Evolutionary conservation across 2,329 filamentous ascomycete species (phyloP).

Genomic region (Xylaria polymorpha): DNA sequence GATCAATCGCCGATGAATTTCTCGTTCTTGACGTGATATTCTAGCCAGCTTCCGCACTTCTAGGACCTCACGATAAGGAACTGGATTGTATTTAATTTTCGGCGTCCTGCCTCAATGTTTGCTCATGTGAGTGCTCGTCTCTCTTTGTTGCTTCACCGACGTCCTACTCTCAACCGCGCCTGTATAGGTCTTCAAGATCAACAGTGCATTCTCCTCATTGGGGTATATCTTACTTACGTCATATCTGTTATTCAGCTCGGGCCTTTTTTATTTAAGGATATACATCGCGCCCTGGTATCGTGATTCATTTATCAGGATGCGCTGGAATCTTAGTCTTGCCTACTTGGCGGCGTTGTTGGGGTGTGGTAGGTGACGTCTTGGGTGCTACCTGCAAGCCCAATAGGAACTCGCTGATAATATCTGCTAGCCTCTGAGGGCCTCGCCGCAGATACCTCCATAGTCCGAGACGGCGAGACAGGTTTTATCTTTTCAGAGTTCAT

Average conservation of each 20-base stretch:
- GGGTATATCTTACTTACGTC: slow-evolving; percentile 9
- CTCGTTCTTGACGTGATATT: slow-evolving; percentile 31
- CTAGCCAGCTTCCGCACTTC: slow-evolving; percentile 28
- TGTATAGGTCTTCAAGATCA: background rate
- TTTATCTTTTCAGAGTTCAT: slow-evolving; percentile 49
- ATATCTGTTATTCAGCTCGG: background rate
- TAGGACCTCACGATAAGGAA: slow-evolving; percentile 31
- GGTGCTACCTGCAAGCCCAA: background rate
- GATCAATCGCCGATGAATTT: slow-evolving; percentile 36
- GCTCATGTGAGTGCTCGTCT: slow-evolving; percentile 12
- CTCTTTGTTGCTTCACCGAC: slow-evolving; percentile 8
- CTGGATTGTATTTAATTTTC: slow-evolving; percentile 34
- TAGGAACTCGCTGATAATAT: background rate
- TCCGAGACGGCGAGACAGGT: slow-evolving; percentile 47
- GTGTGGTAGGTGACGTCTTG: slow-evolving; percentile 39
- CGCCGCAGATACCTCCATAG: slow-evolving; percentile 45
- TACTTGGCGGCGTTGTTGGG: slow-evolving; percentile 42
- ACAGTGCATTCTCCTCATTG: background rate
- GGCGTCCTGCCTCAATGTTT: slow-evolving; percentile 14
- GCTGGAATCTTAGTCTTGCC: slow-evolving; percentile 43
- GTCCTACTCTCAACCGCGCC: background rate
- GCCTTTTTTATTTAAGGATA: background rate
- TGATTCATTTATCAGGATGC: slow-evolving; percentile 39
- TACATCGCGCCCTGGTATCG: background rate
- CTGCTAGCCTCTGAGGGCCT: slow-evolving; percentile 27